A percentile compares a stretch with the other conserved stretches of the same genome.
These are phyloP conservation scores for Trichophyton mentagrophytes DNA, from an alignment of 2,329 filamentous ascomycete genomes.

Conservation along the genomic window DNA sequence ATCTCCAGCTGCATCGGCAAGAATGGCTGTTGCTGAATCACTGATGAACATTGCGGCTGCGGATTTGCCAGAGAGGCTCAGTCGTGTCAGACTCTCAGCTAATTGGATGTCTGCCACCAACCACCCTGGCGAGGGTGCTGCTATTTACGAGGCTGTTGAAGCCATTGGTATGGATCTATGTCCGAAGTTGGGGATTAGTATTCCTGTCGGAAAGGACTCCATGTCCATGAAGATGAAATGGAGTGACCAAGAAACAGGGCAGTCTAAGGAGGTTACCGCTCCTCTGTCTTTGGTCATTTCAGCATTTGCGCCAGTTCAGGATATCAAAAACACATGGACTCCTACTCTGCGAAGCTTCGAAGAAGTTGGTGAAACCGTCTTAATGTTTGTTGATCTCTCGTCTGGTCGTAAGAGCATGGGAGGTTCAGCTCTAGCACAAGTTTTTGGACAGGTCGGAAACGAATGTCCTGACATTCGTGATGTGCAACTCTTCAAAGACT, in stretches of 20 bases:
- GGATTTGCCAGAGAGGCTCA: constrained; percentile 57
- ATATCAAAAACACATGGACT: constrained; percentile 83
- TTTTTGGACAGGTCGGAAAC: constrained; percentile 72
- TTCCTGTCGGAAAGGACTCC: constrained; percentile 95
- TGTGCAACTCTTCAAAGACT: constrained; percentile 68
- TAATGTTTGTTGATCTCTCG: constrained; percentile 86
- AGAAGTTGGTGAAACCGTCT: constrained; percentile 75
- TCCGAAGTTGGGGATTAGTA: constrained; percentile 76
- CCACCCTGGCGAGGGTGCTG: constrained; percentile 83
- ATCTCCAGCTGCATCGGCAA: constrained; percentile 74
- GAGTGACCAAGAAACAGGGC: constrained; percentile 55
- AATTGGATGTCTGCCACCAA: constrained; percentile 99
- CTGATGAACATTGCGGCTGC: constrained; percentile 86
- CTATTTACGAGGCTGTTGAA: constrained; percentile 83
- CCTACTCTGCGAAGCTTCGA: constrained; percentile 71
- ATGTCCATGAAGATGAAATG: constrained; percentile 99
- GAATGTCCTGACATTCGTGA: constrained; percentile 78
- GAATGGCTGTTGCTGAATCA: constrained; percentile 92
- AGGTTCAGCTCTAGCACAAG: constrained; percentile 81
- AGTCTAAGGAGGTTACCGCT: constrained; percentile 74
- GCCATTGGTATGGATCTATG: constrained; percentile 89
- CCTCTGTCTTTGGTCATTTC: constrained; percentile 86
- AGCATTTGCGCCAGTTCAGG: constrained; percentile 71
- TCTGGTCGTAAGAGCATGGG: constrained; percentile 69
- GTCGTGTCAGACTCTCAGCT: constrained; percentile 74